These are phyloP conservation scores for Blastobotrys arbuscula DNA, from an alignment of 1,139 yeast species.

Conservation along the genomic window DNA sequence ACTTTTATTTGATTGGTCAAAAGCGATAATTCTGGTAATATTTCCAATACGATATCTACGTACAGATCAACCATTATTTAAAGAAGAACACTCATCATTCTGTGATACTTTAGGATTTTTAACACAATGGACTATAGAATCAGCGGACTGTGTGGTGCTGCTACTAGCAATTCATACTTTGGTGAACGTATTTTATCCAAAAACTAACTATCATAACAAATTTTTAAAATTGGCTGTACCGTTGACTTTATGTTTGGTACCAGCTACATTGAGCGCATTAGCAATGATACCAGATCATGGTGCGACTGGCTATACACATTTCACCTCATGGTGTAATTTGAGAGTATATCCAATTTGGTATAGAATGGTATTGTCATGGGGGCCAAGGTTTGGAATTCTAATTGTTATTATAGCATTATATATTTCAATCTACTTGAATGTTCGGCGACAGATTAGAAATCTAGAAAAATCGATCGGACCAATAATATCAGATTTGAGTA, in stretches of 20 bases:
- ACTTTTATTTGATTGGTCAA: conserved; percentile 63
- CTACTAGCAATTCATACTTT: conserved; percentile 78
- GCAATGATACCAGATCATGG: conserved; percentile 16
- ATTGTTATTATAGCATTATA: conserved; percentile 58
- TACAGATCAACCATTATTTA: conserved; percentile 40
- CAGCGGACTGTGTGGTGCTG: conserved; percentile 61
- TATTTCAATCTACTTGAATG: conserved; percentile 63
- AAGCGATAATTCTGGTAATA: conserved; percentile 58
- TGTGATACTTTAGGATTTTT: conserved; percentile 71
- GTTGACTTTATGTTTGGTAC: conserved; percentile 40
- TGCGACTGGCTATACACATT: conserved; percentile 24
- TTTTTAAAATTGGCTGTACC: neutral
- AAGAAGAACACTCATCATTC: conserved; percentile 36
- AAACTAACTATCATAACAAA: conserved; percentile 25
- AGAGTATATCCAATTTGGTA: conserved; percentile 71
- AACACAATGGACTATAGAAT: conserved; percentile 51
- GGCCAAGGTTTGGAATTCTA: conserved; percentile 64
- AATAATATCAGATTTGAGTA: neutral
- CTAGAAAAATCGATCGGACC: conserved; percentile 22
- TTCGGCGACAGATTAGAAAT: conserved; percentile 27
- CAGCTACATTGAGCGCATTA: conserved; percentile 63
- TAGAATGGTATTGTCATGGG: conserved; percentile 69
- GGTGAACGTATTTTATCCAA: conserved; percentile 23
- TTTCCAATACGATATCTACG: conserved; percentile 57
- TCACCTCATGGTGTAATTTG: conserved; percentile 70